phyloP scores from a whole-genome alignment of 768 basidiomycete genomes.

The Boletus sensibilis region DNA sequence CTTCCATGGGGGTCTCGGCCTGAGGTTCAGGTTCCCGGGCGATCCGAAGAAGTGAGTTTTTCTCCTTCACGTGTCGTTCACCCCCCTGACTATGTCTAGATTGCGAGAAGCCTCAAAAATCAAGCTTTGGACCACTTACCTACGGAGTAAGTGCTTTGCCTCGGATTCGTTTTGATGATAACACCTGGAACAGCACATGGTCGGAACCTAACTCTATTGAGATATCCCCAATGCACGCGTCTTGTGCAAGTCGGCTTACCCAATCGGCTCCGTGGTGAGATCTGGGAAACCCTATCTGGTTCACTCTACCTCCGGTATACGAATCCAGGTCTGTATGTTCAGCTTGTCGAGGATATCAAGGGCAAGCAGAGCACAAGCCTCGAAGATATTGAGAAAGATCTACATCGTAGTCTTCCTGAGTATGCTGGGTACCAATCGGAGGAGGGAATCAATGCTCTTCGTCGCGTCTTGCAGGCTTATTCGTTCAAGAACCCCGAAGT shows the following conservation, averaged over 20 bases:
- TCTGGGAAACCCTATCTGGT: constrained; percentile 97
- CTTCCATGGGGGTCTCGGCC: constrained; percentile 77
- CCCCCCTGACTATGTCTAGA: constrained; percentile 39
- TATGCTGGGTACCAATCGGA: constrained; percentile 94
- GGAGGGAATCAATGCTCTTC: constrained; percentile 78
- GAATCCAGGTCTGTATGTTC: constrained; percentile 80
- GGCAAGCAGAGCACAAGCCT: constrained; percentile 85
- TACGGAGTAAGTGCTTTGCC: constrained; percentile 53
- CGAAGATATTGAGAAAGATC: constrained; percentile 98
- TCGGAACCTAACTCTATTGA: constrained; percentile 89
- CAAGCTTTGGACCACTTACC: constrained; percentile 91
- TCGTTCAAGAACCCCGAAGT: constrained; percentile 92
- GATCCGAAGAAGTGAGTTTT: constrained; percentile 81
- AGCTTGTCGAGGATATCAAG: constrained; percentile 70
- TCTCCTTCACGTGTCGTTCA: neutral
- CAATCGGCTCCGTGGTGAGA: constrained; percentile 90
- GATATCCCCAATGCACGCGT: constrained; percentile 96
- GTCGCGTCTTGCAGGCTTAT: constrained; percentile 92
- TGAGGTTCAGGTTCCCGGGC: constrained; percentile 87
- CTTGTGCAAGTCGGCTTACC: constrained; percentile 96
- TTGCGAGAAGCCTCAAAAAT: constrained; percentile 90
- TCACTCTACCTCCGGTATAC: constrained; percentile 87
- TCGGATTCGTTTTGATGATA: constrained; percentile 6
- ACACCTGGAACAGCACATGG: constrained; percentile 65
- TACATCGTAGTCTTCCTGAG: constrained; percentile 94